A percentile compares a stretch with the other conserved stretches of the same genome.
phyloP scores from a whole-genome alignment of 306 rosid genomes.

The Hippophae rhamnoides region DNA sequence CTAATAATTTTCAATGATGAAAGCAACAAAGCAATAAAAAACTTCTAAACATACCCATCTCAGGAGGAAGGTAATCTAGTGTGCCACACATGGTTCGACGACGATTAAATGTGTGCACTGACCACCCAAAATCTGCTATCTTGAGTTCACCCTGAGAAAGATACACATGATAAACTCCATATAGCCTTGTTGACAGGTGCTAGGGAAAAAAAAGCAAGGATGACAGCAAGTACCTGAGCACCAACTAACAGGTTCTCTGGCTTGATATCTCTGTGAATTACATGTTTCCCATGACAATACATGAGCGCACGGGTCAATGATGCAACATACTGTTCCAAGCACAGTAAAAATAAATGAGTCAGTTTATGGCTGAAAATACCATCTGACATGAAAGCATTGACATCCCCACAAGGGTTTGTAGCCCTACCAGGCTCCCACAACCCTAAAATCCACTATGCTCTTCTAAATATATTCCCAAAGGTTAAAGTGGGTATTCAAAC shows the following conservation, averaged over 20 bases:
- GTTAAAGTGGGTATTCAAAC: too few relatives aligned
- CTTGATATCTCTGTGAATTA: conserved; percentile 92
- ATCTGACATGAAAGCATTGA: not conserved
- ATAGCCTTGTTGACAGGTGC: not conserved
- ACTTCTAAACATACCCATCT: conserved; percentile 65
- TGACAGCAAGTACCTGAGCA: conserved; percentile 54
- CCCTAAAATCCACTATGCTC: too few relatives aligned
- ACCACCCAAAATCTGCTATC: conserved; percentile 99
- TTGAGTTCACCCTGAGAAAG: conserved; percentile 77
- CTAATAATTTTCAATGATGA: too few relatives aligned
- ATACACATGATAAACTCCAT: conserved; percentile 15
- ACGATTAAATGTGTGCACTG: conserved; percentile 97
- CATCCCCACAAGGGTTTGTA: not conserved
- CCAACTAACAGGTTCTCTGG: conserved; percentile 97
- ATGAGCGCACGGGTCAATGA: conserved; percentile 95
- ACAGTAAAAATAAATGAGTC: conserved; percentile 1
- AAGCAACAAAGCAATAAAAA: not conserved
- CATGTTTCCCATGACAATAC: conserved; percentile 99
- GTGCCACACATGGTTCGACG: conserved; percentile 99
- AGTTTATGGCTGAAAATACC: not conserved
- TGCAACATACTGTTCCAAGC: conserved; percentile 68
- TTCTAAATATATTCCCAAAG: too few relatives aligned
- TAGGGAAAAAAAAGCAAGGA: conserved; percentile 7
- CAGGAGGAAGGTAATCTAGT: conserved; percentile 96
- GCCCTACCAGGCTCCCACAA: too few relatives aligned